Conservation (phyloP, 768 basidiomycete genomes). For the Lactifluus rugatus region DNA sequence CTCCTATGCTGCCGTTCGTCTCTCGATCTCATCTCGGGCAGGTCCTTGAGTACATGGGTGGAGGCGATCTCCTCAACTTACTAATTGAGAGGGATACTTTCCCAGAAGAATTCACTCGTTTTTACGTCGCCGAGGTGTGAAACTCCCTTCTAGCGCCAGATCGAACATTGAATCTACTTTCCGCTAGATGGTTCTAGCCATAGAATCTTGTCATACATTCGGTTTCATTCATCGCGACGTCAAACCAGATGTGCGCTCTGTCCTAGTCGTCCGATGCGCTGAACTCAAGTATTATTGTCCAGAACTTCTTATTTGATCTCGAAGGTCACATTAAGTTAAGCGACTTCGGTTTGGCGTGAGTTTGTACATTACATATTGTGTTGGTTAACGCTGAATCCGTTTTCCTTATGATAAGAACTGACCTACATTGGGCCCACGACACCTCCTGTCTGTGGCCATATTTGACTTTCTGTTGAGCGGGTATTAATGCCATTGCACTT, state of each 20-base stretch:
- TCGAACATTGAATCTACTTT: slow-evolving; percentile 1
- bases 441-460: slow-evolving; percentile 57
- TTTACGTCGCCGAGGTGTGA: slow-evolving; percentile 87
- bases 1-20: slow-evolving; percentile 8
- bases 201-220: slow-evolving; percentile 86
- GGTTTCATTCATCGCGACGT: slow-evolving; percentile 98
- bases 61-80: slow-evolving; percentile 91
- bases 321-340: slow-evolving; percentile 90
- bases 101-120: slow-evolving; percentile 83
- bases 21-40: slow-evolving; percentile 49
- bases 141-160: slow-evolving; percentile 5
- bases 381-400: not conserved
- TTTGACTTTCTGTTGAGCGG: slow-evolving; percentile 8
- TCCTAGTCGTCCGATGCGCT: not conserved
- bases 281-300: slow-evolving; percentile 18
- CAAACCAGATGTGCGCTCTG: slow-evolving; percentile 71
- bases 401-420: slow-evolving; percentile 43
- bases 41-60: slow-evolving; percentile 93
- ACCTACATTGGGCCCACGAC: slow-evolving; percentile 96
- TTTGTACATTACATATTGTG: slow-evolving; percentile 22
- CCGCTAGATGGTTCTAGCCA: slow-evolving; percentile 80
- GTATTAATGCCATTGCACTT: slow-evolving; percentile 12
- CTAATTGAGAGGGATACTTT: slow-evolving; percentile 88
- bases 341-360: slow-evolving; percentile 93
- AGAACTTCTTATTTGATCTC: slow-evolving; percentile 95